Percentiles rank a stretch among this genome's conserved stretches.
phyloP scores from a whole-genome alignment of 495 filamentous ascomycete genomes.

The Barbatosphaeria neglecta region DNA sequence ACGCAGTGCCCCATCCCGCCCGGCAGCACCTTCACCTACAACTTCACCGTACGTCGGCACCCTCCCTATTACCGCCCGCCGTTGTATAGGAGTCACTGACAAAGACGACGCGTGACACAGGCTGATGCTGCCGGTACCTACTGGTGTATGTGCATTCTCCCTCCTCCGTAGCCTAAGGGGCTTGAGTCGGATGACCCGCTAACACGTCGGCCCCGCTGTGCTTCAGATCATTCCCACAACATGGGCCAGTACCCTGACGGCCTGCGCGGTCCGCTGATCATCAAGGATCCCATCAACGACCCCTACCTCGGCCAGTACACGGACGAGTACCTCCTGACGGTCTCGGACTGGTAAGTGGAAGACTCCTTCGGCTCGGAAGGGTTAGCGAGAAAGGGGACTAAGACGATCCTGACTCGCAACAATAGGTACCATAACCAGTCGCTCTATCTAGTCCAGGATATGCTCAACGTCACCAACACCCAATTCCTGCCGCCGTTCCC shows the following conservation, averaged over 20 bases:
- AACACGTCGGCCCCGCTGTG: slow-evolving; percentile 1
- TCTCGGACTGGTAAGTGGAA: slow-evolving; percentile 48
- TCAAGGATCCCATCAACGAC: slow-evolving; percentile 54
- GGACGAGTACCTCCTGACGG: slow-evolving; percentile 43
- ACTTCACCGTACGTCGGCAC: slow-evolving; percentile 47
- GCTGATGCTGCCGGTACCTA: slow-evolving; percentile 57
- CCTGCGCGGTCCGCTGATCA: slow-evolving; percentile 57
- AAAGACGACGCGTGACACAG: no score
- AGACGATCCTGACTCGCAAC: slow-evolving; percentile 25
- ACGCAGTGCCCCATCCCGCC: slow-evolving; percentile 63
- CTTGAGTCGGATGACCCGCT: slow-evolving; percentile 1
- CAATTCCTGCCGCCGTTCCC: slow-evolving; percentile 48
- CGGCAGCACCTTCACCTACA: slow-evolving; percentile 49
- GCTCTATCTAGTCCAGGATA: slow-evolving; percentile 38
- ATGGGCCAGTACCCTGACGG: slow-evolving; percentile 68
- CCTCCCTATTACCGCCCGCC: no score
- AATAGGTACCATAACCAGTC: slow-evolving; percentile 52
- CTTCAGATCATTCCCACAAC: slow-evolving; percentile 57
- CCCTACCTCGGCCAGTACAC: slow-evolving; percentile 55
- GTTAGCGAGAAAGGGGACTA: slow-evolving; percentile 12
- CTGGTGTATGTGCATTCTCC: slow-evolving; percentile 71
- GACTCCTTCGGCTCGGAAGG: slow-evolving; percentile 30
- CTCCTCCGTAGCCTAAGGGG: slow-evolving; percentile 8
- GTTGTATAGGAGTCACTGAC: no score
- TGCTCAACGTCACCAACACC: slow-evolving; percentile 41